Evolutionary conservation across 2,329 filamentous ascomycete species (phyloP).

Genomic region (Colletotrichum musae): DNA sequence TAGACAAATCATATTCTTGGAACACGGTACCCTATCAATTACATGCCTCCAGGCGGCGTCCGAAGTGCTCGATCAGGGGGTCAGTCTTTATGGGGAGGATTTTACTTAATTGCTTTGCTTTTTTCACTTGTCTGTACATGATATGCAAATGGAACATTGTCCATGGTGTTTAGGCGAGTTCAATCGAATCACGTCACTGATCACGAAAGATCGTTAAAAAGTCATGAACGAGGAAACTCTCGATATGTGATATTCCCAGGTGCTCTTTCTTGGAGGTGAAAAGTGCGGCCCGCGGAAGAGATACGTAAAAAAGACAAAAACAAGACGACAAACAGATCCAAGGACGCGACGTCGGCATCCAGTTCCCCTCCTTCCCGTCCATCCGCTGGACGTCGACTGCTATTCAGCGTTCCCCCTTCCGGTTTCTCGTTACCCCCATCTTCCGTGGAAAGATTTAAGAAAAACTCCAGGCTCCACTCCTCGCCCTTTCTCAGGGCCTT

Average conservation of each 20-base stretch:
- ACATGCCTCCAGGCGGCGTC: slow-evolving; percentile 1
- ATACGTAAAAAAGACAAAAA: slow-evolving; percentile 5
- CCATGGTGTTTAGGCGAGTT: background rate
- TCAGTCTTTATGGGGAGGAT: too few relatives aligned
- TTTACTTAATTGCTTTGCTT: background rate
- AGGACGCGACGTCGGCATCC: background rate
- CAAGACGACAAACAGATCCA: slow-evolving; percentile 5
- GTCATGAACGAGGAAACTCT: background rate
- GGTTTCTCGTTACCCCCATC: slow-evolving; percentile 7
- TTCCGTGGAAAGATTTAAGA: slow-evolving; percentile 11
- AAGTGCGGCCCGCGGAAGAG: background rate
- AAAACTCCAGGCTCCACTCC: slow-evolving; percentile 38
- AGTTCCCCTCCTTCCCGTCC: slow-evolving; percentile 2
- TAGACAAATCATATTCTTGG: slow-evolving; percentile 25
- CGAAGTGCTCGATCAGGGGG: background rate
- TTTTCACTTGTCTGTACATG: slow-evolving; percentile 19
- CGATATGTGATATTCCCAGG: slow-evolving; percentile 11
- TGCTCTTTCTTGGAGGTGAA: background rate
- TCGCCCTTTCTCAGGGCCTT: slow-evolving; percentile 2
- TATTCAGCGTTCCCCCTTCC: background rate
- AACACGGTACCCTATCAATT: slow-evolving; percentile 17
- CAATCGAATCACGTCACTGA: background rate
- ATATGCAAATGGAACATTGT: slow-evolving; percentile 10
- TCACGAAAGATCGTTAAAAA: background rate
- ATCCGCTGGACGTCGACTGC: slow-evolving; percentile 11